Percentiles rank a stretch among this genome's conserved stretches.
Evolutionary conservation across 768 basidiomycete genomes (phyloP).

Genomic region (Tulasnella sp.): DNA sequence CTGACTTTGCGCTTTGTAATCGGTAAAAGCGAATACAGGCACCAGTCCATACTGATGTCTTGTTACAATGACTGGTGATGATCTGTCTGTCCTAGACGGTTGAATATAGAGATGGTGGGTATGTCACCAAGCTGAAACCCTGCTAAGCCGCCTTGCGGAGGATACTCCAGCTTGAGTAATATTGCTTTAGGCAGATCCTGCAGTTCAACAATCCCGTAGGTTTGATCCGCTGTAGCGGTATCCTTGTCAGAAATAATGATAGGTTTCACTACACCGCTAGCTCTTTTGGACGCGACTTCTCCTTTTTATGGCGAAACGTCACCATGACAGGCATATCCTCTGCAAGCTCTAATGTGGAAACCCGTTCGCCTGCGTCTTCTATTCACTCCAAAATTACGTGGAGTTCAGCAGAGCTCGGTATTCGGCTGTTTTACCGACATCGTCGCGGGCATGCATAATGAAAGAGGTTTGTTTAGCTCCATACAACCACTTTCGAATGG

Average conservation of each 20-base stretch:
- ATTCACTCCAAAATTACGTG: neutral
- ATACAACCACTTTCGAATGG: neutral
- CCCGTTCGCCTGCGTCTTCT: neutral
- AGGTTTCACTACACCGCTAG: neutral
- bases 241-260: neutral
- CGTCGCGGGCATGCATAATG: neutral
- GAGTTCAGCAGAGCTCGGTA: neutral
- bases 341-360: neutral
- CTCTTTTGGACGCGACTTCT: neutral
- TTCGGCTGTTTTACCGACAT: neutral
- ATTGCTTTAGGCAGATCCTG: neutral
- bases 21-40: neutral
- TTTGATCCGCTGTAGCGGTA: neutral
- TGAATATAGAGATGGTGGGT: neutral
- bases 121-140: neutral
- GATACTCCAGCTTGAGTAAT: neutral
- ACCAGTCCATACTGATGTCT: neutral
- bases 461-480: neutral
- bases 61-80: neutral
- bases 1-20: conserved; percentile 25
- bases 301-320: neutral
- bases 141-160: neutral
- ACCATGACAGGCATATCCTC: neutral
- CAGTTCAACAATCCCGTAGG: neutral
- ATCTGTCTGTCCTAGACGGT: neutral